Evolutionary conservation across 225 moss, liverwort and hornwort genomes (phyloP), one percentile per base, ranked within the genome.

Genomic region (Polytrichum commune): DNA sequence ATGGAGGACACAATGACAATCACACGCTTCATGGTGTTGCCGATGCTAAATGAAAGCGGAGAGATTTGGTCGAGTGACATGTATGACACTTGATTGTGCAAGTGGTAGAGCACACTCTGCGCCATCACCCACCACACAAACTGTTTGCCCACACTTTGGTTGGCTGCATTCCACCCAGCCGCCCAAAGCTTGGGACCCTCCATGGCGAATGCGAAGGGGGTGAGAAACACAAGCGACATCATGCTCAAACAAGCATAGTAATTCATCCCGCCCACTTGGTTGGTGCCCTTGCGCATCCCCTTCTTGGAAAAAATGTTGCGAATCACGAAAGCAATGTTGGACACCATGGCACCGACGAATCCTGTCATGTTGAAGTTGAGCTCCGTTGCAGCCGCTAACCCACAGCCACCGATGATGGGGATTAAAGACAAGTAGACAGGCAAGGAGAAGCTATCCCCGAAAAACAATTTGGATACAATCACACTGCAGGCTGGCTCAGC

Each of bases 401-500:
- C 93, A 61, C 96, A 96, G 0, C 96, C 96, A 8, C 93, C 96
- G 53, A 96, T 86, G 61, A 96, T 88, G 2, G 93, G 96, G 33
- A 96, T 5, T 25, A 96, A 75, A 7, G 96, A 90, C 53, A 90
- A 26, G 57, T 93, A 96, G 7, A 96, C 93, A 10, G 85, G 27
- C 26, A 62, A 0, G 0, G 96, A 57, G 53, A 80, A 93, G 23
- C 70, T 29, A 75, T 93, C 90, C 29, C 90, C 90, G 77, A 93
- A 75, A 26, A 96, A 69, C 8, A 93, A 58, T 20, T 76, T 83
- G 53, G 80, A 82, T 54, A 96, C 78, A 22, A 92, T 1, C 19
- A 96, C 96, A 74, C 96, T 96, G 77, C 93, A 93, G 18, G 96
- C 96, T 28, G 96, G 96, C 68, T 96, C 96, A 24, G 91, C 74